Percentiles rank a stretch among this genome's conserved stretches.
These are phyloP conservation scores for Penicillium roqueforti DNA, from an alignment of 495 filamentous ascomycete genomes.

Conservation along the genomic window DNA sequence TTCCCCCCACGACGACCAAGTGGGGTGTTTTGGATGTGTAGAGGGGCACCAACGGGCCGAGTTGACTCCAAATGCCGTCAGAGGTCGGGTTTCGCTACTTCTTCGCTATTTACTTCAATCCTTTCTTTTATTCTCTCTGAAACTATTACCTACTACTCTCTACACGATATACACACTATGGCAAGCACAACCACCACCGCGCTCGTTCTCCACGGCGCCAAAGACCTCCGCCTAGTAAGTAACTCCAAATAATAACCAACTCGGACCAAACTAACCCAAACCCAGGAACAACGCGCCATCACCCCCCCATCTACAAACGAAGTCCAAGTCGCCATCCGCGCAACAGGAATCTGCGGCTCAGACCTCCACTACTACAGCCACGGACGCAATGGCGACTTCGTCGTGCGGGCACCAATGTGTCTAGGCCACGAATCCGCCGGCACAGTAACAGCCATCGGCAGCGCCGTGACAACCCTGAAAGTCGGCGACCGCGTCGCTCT, in stretches of 20 bases:
- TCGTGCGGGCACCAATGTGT: slow-evolving; percentile 65
- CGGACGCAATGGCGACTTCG: slow-evolving; percentile 78
- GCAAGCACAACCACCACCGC: slow-evolving; percentile 43
- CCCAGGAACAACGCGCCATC: slow-evolving; percentile 42
- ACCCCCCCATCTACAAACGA: slow-evolving; percentile 48
- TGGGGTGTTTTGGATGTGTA: not conserved
- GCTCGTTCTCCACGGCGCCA: slow-evolving; percentile 65
- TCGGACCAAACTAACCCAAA: slow-evolving; percentile 6
- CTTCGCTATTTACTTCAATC: not conserved
- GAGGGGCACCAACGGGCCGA: slow-evolving; percentile 12
- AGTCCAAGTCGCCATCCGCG: slow-evolving; percentile 68
- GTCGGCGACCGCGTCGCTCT: slow-evolving; percentile 74
- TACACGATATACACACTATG: slow-evolving; percentile 12
- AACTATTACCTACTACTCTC: not conserved
- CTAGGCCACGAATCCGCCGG: slow-evolving; percentile 80
- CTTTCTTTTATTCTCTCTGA: not conserved
- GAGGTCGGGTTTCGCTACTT: not conserved
- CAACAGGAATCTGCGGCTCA: slow-evolving; percentile 78
- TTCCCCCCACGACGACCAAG: slow-evolving; percentile 2
- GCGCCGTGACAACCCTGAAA: slow-evolving; percentile 34
- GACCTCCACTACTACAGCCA: slow-evolving; percentile 84
- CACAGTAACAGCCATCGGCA: slow-evolving; percentile 60
- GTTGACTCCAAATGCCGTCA: slow-evolving; percentile 13
- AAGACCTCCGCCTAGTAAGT: slow-evolving; percentile 62
- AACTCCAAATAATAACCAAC: not conserved